Evolutionary conservation across 1,284 basidiomycete species (phyloP).

Genomic region (Ganoderma meredithae): DNA sequence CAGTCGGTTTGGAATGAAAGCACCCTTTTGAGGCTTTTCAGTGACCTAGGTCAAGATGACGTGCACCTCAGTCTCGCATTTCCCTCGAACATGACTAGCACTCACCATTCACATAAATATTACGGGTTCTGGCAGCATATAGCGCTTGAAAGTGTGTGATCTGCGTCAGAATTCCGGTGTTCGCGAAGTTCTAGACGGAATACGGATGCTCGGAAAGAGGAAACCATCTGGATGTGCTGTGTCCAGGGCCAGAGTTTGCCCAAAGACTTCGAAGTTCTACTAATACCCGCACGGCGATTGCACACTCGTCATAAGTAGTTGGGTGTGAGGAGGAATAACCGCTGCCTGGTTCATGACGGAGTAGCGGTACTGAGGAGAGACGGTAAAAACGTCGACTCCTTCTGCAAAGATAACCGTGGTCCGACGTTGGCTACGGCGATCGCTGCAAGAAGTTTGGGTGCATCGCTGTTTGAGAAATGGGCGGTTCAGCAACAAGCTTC

Average conservation of each 20-base stretch:
- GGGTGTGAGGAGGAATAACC: neutral
- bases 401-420: slow-evolving; percentile 44
- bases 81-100: no score
- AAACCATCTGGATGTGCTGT: no score
- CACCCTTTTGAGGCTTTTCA: neutral
- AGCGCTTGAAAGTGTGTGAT: no score
- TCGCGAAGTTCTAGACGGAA: no score
- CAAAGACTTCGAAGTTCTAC: neutral
- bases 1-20: no score
- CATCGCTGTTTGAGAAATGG: slow-evolving; percentile 42
- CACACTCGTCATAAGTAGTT: neutral
- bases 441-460: slow-evolving; percentile 49
- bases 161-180: no score
- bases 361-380: slow-evolving; percentile 32
- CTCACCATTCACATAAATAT: no score
- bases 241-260: no score
- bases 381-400: slow-evolving; percentile 52
- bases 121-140: no score
- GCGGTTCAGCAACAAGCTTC: neutral
- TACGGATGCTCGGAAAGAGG: no score
- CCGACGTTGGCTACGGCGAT: slow-evolving; percentile 41
- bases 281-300: neutral
- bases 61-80: no score
- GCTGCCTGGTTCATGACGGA: neutral
- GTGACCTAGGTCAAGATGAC: no score